Conservation (phyloP, 140 eudicot genomes). For the Oenanthe javanica region DNA sequence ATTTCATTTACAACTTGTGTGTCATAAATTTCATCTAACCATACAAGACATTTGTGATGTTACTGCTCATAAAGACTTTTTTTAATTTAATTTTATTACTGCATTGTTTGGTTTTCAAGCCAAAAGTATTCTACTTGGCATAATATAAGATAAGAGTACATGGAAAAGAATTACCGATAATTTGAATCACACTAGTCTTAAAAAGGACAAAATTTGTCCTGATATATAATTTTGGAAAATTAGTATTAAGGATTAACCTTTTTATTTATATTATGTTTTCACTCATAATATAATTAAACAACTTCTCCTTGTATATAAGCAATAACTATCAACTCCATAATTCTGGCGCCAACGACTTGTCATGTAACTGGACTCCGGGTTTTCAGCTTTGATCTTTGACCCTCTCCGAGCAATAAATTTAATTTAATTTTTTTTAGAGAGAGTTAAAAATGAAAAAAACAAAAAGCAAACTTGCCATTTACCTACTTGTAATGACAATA, state of each 20-base stretch:
- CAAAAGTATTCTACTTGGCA: background rate
- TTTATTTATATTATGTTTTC: background rate
- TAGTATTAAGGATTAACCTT: background rate
- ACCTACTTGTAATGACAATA: too few relatives aligned
- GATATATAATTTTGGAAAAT: background rate
- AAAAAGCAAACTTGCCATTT: too few relatives aligned
- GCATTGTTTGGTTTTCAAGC: background rate
- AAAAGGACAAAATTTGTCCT: background rate
- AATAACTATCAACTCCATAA: background rate
- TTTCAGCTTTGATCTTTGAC: background rate
- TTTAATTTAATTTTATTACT: too few relatives aligned
- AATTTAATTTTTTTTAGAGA: too few relatives aligned
- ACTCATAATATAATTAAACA: background rate
- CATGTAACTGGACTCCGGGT: background rate
- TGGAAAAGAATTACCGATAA: too few relatives aligned
- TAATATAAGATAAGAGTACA: background rate
- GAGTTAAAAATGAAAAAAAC: too few relatives aligned
- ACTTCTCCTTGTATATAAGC: too few relatives aligned
- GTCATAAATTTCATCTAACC: background rate
- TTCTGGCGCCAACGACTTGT: background rate
- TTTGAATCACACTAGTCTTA: too few relatives aligned
- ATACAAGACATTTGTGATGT: background rate
- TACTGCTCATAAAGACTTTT: background rate
- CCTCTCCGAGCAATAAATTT: too few relatives aligned
- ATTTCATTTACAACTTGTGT: background rate